phyloP scores from a whole-genome alignment of 345 rosid species.

The Stellera chamaejasme region DNA sequence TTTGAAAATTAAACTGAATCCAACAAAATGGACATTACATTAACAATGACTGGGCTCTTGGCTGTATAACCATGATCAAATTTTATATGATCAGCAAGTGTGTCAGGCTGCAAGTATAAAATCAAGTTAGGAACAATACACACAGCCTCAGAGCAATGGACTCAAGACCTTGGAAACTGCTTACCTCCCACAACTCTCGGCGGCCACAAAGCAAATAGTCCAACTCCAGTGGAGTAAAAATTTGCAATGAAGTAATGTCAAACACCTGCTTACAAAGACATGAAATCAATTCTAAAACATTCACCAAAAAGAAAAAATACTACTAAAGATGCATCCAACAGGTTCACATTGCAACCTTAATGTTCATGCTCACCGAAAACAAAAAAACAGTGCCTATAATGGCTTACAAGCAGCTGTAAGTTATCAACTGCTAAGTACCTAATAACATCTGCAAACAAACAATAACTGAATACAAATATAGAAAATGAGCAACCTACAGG shows the following conservation, averaged over 20 bases:
- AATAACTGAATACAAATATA: too few relatives aligned
- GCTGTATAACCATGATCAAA: slow-evolving; percentile 98
- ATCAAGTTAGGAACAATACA: slow-evolving; percentile 2
- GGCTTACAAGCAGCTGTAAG: too few relatives aligned
- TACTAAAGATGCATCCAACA: background rate
- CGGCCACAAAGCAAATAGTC: slow-evolving; percentile 96
- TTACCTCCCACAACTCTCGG: slow-evolving; percentile 97
- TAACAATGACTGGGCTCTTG: slow-evolving; percentile 83
- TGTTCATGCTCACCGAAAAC: too few relatives aligned
- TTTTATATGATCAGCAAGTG: slow-evolving; percentile 89
- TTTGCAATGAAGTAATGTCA: slow-evolving; percentile 84
- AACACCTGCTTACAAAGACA: slow-evolving; percentile 52
- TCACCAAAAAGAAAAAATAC: background rate
- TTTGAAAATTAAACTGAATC: background rate
- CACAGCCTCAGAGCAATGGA: slow-evolving; percentile 1
- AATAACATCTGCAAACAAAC: too few relatives aligned
- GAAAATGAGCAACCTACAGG: too few relatives aligned
- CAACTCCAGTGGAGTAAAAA: slow-evolving; percentile 81
- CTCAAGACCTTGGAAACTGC: background rate
- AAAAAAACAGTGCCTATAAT: too few relatives aligned
- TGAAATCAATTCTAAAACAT: background rate
- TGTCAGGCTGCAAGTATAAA: slow-evolving; percentile 53
- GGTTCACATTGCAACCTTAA: too few relatives aligned
- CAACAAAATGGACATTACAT: slow-evolving; percentile 34
- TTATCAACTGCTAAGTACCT: too few relatives aligned